Conservation (phyloP, 139 green algal genomes). For the Volvox africanus region DNA sequence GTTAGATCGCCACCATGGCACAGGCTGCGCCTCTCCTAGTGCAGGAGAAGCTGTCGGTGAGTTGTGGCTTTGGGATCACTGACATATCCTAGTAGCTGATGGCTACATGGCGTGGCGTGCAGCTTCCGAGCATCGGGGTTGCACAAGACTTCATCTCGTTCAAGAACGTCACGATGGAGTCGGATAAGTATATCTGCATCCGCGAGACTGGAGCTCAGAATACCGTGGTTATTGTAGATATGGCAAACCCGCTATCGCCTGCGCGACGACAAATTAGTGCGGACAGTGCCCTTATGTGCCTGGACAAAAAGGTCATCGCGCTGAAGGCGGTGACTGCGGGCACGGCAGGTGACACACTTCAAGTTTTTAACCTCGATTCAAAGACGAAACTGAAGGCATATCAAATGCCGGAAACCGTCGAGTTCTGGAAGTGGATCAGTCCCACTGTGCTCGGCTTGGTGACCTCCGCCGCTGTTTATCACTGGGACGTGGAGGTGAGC, state of each 20-base stretch:
- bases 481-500: conserved; percentile 95
- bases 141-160: conserved; percentile 95
- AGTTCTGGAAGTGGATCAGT: conserved; percentile 99
- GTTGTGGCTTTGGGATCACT: background rate
- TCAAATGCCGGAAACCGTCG: conserved; percentile 93
- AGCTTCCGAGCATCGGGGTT: conserved; percentile 93
- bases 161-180: conserved; percentile 98
- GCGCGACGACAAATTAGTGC: conserved; percentile 95
- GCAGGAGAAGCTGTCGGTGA: conserved; percentile 68
- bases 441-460: conserved; percentile 91
- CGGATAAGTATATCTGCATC: conserved; percentile 97
- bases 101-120: conserved; percentile 36
- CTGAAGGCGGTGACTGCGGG: conserved; percentile 83
- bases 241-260: conserved; percentile 84
- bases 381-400: conserved; percentile 99
- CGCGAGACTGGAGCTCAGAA: conserved; percentile 86
- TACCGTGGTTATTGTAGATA: conserved; percentile 95
- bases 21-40: conserved; percentile 62
- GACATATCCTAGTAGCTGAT: background rate
- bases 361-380: conserved; percentile 98
- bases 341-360: conserved; percentile 87
- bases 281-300: conserved; percentile 97
- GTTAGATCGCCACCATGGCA: conserved; percentile 6
- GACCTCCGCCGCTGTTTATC: conserved; percentile 93
- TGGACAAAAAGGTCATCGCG: conserved; percentile 93